phyloP scores from a whole-genome alignment of 495 filamentous ascomycete genomes.

The Talaromyces adpressus region DNA sequence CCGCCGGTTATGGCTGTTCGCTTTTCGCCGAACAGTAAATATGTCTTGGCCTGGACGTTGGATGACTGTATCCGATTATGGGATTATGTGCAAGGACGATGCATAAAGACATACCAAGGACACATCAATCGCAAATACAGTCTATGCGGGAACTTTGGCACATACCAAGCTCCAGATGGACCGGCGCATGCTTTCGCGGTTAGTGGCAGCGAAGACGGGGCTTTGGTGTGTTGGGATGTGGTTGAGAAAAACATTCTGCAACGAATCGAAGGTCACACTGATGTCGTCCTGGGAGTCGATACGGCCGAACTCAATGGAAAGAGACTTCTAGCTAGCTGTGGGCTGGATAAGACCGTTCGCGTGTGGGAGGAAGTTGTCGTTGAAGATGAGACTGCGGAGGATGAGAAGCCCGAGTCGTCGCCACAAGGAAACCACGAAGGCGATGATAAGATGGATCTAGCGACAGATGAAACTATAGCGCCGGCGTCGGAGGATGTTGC shows the following conservation, averaged over 20 bases:
- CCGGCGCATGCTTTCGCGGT: conserved; percentile 57
- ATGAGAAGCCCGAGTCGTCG: conserved; percentile 3
- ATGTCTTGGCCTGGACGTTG: conserved; percentile 83
- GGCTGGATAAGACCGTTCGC: conserved; percentile 56
- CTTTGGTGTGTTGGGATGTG: conserved; percentile 85
- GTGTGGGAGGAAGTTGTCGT: conserved; percentile 47
- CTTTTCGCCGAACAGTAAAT: conserved; percentile 91
- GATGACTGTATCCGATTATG: conserved; percentile 86
- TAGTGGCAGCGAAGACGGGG: conserved; percentile 80
- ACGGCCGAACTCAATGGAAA: conserved; percentile 34
- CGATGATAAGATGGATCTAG: conserved; percentile 8
- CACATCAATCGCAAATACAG: conserved; percentile 81
- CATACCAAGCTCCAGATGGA: conserved; percentile 41
- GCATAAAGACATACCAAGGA: conserved; percentile 95
- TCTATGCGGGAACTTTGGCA: conserved; percentile 72
- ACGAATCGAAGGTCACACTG: conserved; percentile 60
- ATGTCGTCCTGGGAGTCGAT: conserved; percentile 82
- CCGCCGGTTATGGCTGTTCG: conserved; percentile 82
- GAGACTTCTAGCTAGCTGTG: conserved; percentile 52
- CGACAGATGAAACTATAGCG: background rate
- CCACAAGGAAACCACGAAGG: too few relatives aligned
- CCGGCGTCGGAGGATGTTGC: background rate
- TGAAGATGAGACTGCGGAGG: conserved; percentile 15
- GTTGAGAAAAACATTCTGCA: conserved; percentile 76
- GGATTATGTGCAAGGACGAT: conserved; percentile 84